Base-by-base conservation (phyloP, 139 green algal genomes). In the Coelastrella sp. region DNA sequence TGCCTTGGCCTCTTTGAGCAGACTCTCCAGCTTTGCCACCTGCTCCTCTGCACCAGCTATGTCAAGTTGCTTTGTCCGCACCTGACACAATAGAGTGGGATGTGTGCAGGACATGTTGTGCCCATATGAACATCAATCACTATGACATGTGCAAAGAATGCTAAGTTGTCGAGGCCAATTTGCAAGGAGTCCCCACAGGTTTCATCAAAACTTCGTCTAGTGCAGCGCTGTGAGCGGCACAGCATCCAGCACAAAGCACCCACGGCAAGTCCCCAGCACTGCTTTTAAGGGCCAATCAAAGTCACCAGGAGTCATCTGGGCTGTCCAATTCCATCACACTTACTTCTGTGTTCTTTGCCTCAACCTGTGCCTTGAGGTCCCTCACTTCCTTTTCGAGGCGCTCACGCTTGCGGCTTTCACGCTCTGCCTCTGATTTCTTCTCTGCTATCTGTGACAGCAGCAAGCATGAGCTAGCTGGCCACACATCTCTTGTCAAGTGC, bases 361-460 rank as follows among this genome's bases (percentile, higher is more conserved):
- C 96, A 59, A 98, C 89, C 11, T 91, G 90, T 15, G 88, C 83
- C 78, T 95, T 95, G 78, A 98, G 84, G 73, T 98, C 96, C 84
- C 95, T 84, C 72, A 92, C 83, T 74, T 97, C 95, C 89, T 96
- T 95, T 91, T 98, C 96, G 89, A 98, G 93, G 66, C 95, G 92
- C 92, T 96, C 95, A 91, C 96, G 96, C 91, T 96, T 95, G 17
- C 94, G 92, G 58, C 87, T 83, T 92, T 97, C 95, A 1, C 95
- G 90, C 91, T 99, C 97, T 10, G 93, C 95, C 91, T 98, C 96
- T 20, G 93, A 93, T 79, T 96, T 97, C 78, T 94, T 95, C 87
- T 94, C 92, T 66, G 82, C 63, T 72, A 87, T 87, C 75, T 84
- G 58, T 57, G 70, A 57, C 56, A 74, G 63, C 63, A 70, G 63